Conservation (phyloP, 1,284 basidiomycete genomes). For the Boletellus dicymbophilus region DNA sequence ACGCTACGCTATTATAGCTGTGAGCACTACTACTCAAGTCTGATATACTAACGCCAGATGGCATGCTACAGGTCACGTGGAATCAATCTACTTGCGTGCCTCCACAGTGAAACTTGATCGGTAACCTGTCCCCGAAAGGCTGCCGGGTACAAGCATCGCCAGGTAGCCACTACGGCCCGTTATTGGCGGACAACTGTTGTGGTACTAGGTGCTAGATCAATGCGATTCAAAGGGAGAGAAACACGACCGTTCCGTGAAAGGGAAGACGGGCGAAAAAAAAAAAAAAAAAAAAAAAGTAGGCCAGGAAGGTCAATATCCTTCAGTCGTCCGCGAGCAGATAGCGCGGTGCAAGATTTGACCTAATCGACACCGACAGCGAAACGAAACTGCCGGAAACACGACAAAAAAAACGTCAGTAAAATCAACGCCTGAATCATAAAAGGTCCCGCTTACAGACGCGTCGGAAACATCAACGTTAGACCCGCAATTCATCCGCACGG, state of each 20-base stretch:
- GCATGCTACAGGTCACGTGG: no score
- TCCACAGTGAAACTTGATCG: neutral
- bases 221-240: neutral
- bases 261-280: neutral
- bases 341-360: neutral
- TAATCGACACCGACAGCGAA: no score
- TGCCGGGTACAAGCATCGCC: slow-evolving; percentile 2
- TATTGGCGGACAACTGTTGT: neutral
- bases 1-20: no score
- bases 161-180: slow-evolving; percentile 2
- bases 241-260: neutral
- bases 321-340: neutral
- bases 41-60: no score
- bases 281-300: slow-evolving; percentile 2
- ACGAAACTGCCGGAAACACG: slow-evolving; percentile 10
- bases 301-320: slow-evolving; percentile 1
- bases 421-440: slow-evolving; percentile 4
- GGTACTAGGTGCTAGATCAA: slow-evolving; percentile 1
- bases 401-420: slow-evolving; percentile 21
- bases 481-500: slow-evolving; percentile 21
- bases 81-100: slow-evolving; percentile 6
- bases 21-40: no score
- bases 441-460: slow-evolving; percentile 24
- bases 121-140: neutral
- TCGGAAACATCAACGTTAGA: slow-evolving; percentile 8